phyloP scores from a whole-genome alignment of 495 filamentous ascomycete genomes.

The Neurospora hispaniola region DNA sequence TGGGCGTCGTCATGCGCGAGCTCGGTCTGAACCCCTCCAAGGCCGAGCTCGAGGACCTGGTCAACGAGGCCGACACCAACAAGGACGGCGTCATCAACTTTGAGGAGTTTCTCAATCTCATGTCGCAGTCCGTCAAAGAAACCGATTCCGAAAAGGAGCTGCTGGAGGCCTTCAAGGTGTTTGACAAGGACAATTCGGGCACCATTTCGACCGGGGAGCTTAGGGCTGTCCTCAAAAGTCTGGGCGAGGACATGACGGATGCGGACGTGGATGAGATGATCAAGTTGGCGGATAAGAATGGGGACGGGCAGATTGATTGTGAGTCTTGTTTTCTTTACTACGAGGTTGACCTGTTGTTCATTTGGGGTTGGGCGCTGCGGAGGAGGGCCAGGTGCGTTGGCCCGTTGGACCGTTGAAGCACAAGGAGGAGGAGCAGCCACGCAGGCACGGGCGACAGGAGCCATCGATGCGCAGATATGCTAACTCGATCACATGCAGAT shows the following conservation, averaged over 20 bases:
- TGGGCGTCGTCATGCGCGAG: conserved; percentile 34
- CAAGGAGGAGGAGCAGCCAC: too few relatives aligned
- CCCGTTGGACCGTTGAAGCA: too few relatives aligned
- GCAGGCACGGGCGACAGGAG: too few relatives aligned
- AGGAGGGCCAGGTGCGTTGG: too few relatives aligned
- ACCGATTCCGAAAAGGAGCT: conserved; percentile 37
- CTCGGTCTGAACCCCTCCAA: conserved; percentile 35
- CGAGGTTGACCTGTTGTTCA: neutral
- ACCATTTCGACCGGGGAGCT: conserved; percentile 38
- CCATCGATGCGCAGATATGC: neutral
- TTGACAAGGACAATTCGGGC: conserved; percentile 39
- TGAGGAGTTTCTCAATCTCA: conserved; percentile 38
- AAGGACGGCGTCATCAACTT: conserved; percentile 37
- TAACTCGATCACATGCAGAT: conserved; percentile 42
- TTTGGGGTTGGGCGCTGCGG: neutral
- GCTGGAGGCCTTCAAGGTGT: conserved; percentile 36
- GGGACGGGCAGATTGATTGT: conserved; percentile 40
- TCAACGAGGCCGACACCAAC: conserved; percentile 38
- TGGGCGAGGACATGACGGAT: conserved; percentile 38
- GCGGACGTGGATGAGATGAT: conserved; percentile 40
- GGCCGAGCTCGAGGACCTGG: conserved; percentile 34
- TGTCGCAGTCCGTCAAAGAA: conserved; percentile 29
- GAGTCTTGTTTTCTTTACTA: conserved; percentile 4
- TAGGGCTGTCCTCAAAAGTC: conserved; percentile 31
- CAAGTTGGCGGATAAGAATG: conserved; percentile 35